Evolutionary conservation across 257 asterid species (phyloP).

Genomic region (Capsicum baccatum): DNA sequence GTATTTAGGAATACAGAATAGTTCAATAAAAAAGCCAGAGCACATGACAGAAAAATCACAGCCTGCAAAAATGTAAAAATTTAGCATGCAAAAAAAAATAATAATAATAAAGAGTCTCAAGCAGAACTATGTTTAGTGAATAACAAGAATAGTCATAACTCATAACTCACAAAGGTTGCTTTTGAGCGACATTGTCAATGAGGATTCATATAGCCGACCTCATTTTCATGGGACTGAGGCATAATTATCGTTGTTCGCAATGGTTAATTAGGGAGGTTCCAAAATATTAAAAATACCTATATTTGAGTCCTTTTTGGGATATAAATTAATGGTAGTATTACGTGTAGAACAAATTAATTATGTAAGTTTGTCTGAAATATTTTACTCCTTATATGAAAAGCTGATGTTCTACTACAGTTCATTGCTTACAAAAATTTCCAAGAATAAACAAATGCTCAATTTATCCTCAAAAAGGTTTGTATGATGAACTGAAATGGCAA

Average conservation of each 20-base stretch:
- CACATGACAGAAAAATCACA: slow-evolving; percentile 37
- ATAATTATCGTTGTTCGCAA: neutral
- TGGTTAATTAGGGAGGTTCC: neutral
- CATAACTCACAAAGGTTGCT: neutral
- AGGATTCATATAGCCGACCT: neutral
- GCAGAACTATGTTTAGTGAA: neutral
- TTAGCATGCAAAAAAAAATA: neutral
- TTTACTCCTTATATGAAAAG: neutral
- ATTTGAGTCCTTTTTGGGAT: too few species aligned
- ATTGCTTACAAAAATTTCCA: neutral
- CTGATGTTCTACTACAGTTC: neutral
- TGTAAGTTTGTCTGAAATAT: too few species aligned
- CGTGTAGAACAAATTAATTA: neutral
- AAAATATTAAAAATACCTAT: neutral
- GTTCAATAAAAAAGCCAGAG: slow-evolving; percentile 40
- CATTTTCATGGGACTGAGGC: neutral
- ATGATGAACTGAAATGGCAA: neutral
- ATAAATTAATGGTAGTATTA: neutral
- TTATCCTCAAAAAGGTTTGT: neutral
- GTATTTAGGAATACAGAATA: slow-evolving; percentile 37
- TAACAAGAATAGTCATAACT: neutral
- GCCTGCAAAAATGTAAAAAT: slow-evolving; percentile 28
- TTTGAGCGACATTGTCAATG: neutral
- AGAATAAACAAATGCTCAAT: neutral
- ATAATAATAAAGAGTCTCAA: neutral